Evolutionary conservation across 495 filamentous ascomycete genomes (phyloP).

Genomic region (Daldinia decipiens): DNA sequence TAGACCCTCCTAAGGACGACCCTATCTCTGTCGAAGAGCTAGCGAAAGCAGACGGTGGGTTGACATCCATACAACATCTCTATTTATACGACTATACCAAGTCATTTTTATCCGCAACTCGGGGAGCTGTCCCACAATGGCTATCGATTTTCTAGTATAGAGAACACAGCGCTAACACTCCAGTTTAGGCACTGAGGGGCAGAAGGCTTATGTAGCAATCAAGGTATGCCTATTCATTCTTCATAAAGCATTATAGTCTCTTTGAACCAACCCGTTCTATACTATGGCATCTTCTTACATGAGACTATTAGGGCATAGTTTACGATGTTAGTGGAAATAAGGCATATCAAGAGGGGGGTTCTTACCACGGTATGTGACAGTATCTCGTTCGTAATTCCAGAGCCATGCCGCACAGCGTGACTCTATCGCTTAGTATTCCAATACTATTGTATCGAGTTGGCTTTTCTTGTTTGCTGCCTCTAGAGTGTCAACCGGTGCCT

Average conservation of each 20-base stretch:
- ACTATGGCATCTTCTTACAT: conserved; percentile 15
- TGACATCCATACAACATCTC: neutral
- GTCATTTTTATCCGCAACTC: neutral
- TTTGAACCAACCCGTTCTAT: too few species aligned
- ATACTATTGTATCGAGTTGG: neutral
- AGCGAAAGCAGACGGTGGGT: conserved; percentile 81
- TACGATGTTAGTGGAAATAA: conserved; percentile 92
- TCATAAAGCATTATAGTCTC: neutral
- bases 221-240: conserved; percentile 62
- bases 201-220: conserved; percentile 90
- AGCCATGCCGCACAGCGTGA: conserved; percentile 10
- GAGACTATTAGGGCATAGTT: conserved; percentile 71
- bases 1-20: conserved; percentile 89
- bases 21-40: conserved; percentile 79
- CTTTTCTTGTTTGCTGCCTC: conserved; percentile 29
- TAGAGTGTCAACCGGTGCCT: neutral
- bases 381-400: conserved; percentile 12
- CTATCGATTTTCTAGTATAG: neutral
- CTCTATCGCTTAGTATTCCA: neutral
- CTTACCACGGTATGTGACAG: conserved; percentile 77
- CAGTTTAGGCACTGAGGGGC: conserved; percentile 65
- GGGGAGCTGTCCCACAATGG: neutral
- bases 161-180: conserved; percentile 54
- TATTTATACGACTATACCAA: neutral
- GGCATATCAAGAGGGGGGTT: conserved; percentile 82